Evolutionary conservation across 768 basidiomycete genomes (phyloP).

Genomic region (Lentinus brumalis): DNA sequence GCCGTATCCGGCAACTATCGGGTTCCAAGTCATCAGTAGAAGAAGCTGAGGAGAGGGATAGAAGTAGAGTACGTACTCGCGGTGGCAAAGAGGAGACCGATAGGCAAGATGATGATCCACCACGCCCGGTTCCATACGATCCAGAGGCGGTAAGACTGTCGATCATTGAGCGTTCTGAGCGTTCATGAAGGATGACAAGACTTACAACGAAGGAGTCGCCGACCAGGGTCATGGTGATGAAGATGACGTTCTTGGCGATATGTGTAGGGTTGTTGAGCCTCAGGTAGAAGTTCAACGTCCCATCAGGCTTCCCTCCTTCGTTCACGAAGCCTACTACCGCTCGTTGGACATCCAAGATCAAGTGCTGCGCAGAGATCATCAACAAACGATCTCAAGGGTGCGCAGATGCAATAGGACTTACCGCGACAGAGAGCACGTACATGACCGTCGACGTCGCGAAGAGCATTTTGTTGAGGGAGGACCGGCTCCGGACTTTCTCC

Average conservation of each 20-base stretch:
- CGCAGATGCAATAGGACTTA: neutral
- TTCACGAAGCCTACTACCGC: slow-evolving; percentile 9
- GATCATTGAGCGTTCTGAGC: neutral
- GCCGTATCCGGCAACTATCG: slow-evolving; percentile 2
- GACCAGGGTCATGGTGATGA: slow-evolving; percentile 11
- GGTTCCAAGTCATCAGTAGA: neutral
- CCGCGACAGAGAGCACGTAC: slow-evolving; percentile 1
- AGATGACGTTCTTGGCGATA: slow-evolving; percentile 8
- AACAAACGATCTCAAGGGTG: neutral
- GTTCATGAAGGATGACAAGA: neutral
- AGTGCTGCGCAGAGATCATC: neutral
- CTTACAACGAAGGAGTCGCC: slow-evolving; percentile 14
- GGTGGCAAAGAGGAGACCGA: slow-evolving; percentile 4
- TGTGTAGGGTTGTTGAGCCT: slow-evolving; percentile 7
- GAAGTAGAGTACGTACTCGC: neutral
- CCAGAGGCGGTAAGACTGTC: slow-evolving; percentile 14
- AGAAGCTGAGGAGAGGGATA: neutral
- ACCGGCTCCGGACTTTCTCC: neutral
- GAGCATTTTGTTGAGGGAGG: neutral
- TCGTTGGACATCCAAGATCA: slow-evolving; percentile 1
- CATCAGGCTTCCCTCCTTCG: slow-evolving; percentile 1
- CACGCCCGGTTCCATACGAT: slow-evolving; percentile 7
- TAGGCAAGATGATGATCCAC: slow-evolving; percentile 6
- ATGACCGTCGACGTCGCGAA: slow-evolving; percentile 3
- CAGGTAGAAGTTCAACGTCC: neutral